phyloP scores from a whole-genome alignment of 2,329 filamentous ascomycete species.

The Talaromyces albobiverticillius region DNA sequence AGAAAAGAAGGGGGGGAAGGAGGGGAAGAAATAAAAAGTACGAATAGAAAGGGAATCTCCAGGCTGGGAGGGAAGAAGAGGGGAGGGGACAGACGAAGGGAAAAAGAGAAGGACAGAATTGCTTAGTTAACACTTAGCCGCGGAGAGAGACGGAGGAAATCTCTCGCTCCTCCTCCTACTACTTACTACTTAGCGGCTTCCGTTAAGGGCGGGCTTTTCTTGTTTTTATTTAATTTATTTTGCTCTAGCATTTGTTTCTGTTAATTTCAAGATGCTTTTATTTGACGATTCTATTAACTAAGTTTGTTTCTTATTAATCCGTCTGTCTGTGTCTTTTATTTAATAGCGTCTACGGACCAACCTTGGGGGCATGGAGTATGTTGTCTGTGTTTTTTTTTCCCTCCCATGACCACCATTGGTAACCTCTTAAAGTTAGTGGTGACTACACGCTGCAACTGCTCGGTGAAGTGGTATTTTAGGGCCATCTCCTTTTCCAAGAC shows the following conservation, averaged over 20 bases:
- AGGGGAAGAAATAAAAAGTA: constrained; percentile 4
- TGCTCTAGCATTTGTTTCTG: background rate
- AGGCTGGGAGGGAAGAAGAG: constrained; percentile 12
- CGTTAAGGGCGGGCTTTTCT: background rate
- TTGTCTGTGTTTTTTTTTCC: too few relatives aligned
- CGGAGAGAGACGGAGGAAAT: constrained; percentile 12
- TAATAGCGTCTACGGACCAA: too few relatives aligned
- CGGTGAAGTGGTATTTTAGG: background rate
- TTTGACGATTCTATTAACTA: too few relatives aligned
- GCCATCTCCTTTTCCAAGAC: constrained; percentile 1
- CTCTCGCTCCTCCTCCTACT: background rate
- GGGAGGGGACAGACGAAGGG: constrained; percentile 2
- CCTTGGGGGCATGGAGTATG: too few relatives aligned
- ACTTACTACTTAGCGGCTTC: background rate
- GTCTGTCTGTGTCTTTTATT: too few relatives aligned
- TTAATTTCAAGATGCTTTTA: background rate
- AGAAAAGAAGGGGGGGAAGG: constrained; percentile 22
- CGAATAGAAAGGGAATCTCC: constrained; percentile 8
- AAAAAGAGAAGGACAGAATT: constrained; percentile 9
- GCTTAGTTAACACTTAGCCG: too few relatives aligned
- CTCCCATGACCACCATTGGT: too few relatives aligned
- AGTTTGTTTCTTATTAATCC: too few relatives aligned
- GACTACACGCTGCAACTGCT: too few relatives aligned
- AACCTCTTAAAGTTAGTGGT: too few relatives aligned
- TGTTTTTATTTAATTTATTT: background rate